Percentiles rank a stretch among this genome's conserved stretches.
These are phyloP conservation scores for Candida sp. DNA, from an alignment of 1,139 yeast genomes.

Conservation along the genomic window DNA sequence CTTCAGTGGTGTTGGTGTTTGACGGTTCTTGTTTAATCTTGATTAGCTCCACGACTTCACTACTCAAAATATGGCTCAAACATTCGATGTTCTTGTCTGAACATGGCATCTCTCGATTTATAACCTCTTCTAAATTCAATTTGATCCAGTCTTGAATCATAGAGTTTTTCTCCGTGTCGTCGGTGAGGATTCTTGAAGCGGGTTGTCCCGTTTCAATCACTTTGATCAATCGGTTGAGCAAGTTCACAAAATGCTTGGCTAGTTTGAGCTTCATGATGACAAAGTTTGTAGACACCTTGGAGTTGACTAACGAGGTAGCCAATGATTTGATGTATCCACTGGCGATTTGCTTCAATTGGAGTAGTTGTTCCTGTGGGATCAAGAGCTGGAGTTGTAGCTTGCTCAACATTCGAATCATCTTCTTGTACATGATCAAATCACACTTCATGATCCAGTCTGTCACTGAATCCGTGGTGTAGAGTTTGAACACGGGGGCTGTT, in stretches of 20 bases:
- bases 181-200: constrained; percentile 54
- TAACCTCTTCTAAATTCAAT: constrained; percentile 54
- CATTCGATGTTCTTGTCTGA: constrained; percentile 29
- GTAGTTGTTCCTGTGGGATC: constrained; percentile 60
- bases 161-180: constrained; percentile 46
- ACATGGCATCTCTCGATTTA: constrained; percentile 62
- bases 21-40: constrained; percentile 2
- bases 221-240: constrained; percentile 61
- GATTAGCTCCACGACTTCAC: constrained; percentile 26
- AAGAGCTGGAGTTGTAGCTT: constrained; percentile 62
- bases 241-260: constrained; percentile 59
- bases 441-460: constrained; percentile 68
- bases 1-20: constrained; percentile 12
- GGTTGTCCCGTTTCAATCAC: constrained; percentile 64
- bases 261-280: constrained; percentile 54
- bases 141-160: constrained; percentile 68
- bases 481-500: constrained; percentile 66
- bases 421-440: constrained; percentile 66
- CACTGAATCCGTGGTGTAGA: constrained; percentile 55
- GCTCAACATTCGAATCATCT: constrained; percentile 66
- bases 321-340: constrained; percentile 45
- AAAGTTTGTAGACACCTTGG: constrained; percentile 55
- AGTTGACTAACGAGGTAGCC: constrained; percentile 32
- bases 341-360: constrained; percentile 51
- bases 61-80: constrained; percentile 42